Evolutionary conservation across 2,329 filamentous ascomycete species (phyloP).

Genomic region (Ilyonectria mors-panacis): DNA sequence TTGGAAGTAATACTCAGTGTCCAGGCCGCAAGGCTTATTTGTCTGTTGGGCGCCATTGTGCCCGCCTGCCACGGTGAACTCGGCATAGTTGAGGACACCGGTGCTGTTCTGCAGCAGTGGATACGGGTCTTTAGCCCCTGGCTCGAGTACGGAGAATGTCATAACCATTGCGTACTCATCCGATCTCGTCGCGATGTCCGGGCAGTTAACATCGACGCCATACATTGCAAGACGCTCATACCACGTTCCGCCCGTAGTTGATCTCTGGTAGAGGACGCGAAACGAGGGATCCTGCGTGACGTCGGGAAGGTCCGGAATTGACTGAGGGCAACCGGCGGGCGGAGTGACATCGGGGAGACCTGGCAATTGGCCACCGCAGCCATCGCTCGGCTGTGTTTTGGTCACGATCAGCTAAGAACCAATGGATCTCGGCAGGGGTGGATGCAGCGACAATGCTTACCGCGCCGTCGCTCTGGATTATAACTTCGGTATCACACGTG

Average conservation of each 20-base stretch:
- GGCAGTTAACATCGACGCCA: conserved; percentile 4
- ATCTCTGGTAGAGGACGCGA: conserved; percentile 7
- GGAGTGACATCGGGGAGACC: conserved; percentile 1
- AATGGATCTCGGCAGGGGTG: too few relatives aligned
- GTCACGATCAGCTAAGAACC: too few relatives aligned
- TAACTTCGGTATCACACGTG: background rate
- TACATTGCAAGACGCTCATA: conserved; percentile 6
- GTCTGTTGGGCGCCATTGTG: too few relatives aligned
- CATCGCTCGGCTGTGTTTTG: conserved; percentile 6
- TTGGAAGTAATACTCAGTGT: conserved; percentile 6
- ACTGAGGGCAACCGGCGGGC: background rate
- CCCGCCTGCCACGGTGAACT: too few relatives aligned
- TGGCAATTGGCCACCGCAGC: conserved; percentile 8
- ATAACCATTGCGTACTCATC: background rate
- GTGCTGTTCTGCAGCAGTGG: conserved; percentile 9
- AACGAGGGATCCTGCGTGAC: conserved; percentile 9
- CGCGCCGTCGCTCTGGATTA: conserved; percentile 5
- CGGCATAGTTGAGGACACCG: conserved; percentile 8
- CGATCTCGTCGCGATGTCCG: conserved; percentile 2
- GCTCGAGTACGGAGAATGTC: background rate
- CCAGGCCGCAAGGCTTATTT: conserved; percentile 10
- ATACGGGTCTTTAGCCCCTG: conserved; percentile 3
- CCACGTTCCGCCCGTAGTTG: conserved; percentile 8
- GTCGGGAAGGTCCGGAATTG: conserved; percentile 7
- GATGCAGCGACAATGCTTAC: too few relatives aligned